Evolutionary conservation across 2,329 filamentous ascomycete genomes (phyloP), one percentile per base, ranked within the genome.

Genomic region (Aspergillus sp.): DNA sequence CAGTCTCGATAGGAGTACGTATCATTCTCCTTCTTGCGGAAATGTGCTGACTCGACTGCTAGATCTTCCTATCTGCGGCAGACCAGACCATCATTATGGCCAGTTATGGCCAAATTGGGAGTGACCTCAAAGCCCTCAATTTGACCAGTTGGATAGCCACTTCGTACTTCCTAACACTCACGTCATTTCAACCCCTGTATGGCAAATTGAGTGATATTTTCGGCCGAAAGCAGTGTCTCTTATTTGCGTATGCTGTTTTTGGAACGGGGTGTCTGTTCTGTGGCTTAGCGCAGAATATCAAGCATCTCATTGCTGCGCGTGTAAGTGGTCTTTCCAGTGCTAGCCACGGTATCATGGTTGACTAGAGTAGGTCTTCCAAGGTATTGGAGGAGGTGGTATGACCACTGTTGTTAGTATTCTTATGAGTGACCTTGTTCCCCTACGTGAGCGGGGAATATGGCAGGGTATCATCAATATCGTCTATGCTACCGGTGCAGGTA

Each of bases 11-110:
- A 46, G 82, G 82, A n/a, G 79, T 82, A 71, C 63, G 75, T 58
- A 41, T n/a, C 10, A n/a, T 22, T 5, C 20, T 5, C 12, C 13
- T 5, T 20, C 43, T 51, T 54, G 49, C 15, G n/a, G 17, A 32
- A 50, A 4, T 38, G 22, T 42, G 46, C 52, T 59, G 52, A 60
- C 41, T n/a, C 41, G 25, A 25, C 32, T 13, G 45, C 37, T 60
- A 86, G 83, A 72, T 90, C 37, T 88, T 87, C 61, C 74, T 91
- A 6, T 78, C 83, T 17, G 84, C 86, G 3, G 76, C 84, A 44
- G 87, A 91, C 61, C 85, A 90, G 64, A 88, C 88, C 0, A 81
- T 90, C 46, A 83, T 87, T 25, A 81, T 90, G 43, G 82, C 82
- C n/a, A 83, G 79, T n/a, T 90, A 90, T 64, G 85, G 84, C 44